These are phyloP conservation scores for Xylariaceae sp. DNA, from an alignment of 2,329 filamentous ascomycete species.

Conservation along the genomic window DNA sequence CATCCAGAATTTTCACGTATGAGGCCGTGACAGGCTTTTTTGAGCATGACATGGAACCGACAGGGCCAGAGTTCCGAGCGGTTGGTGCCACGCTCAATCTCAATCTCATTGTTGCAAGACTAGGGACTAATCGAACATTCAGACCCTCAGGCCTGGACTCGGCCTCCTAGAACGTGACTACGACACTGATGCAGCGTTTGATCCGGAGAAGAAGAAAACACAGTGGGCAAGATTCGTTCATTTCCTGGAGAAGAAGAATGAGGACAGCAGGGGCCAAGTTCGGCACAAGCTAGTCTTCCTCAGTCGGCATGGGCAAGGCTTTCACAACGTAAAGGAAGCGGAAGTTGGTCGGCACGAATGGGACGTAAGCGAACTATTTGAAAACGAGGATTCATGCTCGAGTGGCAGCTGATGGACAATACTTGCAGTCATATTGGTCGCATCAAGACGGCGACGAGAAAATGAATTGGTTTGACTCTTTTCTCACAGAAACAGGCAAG, in stretches of 20 bases:
- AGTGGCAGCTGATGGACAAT: too few relatives aligned
- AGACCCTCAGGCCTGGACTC: constrained; percentile 5
- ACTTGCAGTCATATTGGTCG: constrained; percentile 29
- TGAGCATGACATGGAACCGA: constrained; percentile 11
- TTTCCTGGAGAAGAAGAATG: constrained; percentile 44
- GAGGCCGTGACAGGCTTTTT: constrained; percentile 11
- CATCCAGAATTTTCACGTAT: too few relatives aligned
- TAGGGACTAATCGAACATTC: not conserved
- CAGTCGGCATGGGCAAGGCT: constrained; percentile 16
- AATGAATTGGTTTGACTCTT: constrained; percentile 36
- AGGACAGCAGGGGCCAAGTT: constrained; percentile 45
- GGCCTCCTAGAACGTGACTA: constrained; percentile 14
- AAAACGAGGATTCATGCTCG: too few relatives aligned
- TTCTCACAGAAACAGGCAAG: constrained; percentile 49
- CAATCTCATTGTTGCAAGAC: not conserved
- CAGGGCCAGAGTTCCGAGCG: constrained; percentile 12
- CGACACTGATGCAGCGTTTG: constrained; percentile 12
- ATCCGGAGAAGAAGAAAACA: constrained; percentile 26
- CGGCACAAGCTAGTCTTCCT: constrained; percentile 30
- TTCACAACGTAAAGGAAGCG: constrained; percentile 17
- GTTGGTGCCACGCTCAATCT: constrained; percentile 6
- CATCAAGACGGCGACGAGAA: constrained; percentile 34
- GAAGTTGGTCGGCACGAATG: constrained; percentile 14
- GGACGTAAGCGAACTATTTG: constrained; percentile 13
- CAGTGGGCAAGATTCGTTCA: constrained; percentile 50